Evolutionary conservation across 805 yeast genomes (phyloP), one percentile per base, ranked within the genome.

Genomic region (Ogataea glucozyma): DNA sequence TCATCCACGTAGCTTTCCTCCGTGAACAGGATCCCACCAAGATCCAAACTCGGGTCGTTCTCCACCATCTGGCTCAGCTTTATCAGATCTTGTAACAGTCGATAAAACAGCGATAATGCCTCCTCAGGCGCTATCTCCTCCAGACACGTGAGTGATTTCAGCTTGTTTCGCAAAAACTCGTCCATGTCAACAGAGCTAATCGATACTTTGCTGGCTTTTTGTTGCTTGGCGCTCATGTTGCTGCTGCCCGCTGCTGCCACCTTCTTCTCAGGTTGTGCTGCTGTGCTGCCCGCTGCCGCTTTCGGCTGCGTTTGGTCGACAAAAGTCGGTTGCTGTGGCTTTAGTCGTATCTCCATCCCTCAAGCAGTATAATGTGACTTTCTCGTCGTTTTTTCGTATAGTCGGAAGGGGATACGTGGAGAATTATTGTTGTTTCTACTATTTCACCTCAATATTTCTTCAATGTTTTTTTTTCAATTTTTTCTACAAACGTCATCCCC

Each of bases 131-230:
- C 45, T 8, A 65, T 39, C 10, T 59, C 59, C 8, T 47, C 43
- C 11, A 62, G 20, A 11, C 46, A 33, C 6, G 32, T 44, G 3
- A 62, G 35, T 42, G 43, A 44, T 18, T 47, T 44, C 38, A 62
- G 29, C 13, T 47, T 40, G 48, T 54, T 26, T 16, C 52, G 19
- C 24, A 58, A 22, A 59, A 70, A 41, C 42, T 67, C 51, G 56
- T 65, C 56, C 53, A 69, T 23, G 62, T 77, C 45, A 3, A 61
- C 40, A 4, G 56, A 38, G 8, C 18, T 43, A 10, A 48, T 13
- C 18, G 18, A 19, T 10, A 9, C 31, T 6, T 9, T 23, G 11
- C 24, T 24, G 8, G 27, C 17, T 23, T 34, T 34, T 12, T 22
- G 38, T 22, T 23, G 38, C 24, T 20, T 4, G 47, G 49, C 3